Evolutionary conservation across 768 basidiomycete species (phyloP).

Genomic region (Ephemerocybe angulata): DNA sequence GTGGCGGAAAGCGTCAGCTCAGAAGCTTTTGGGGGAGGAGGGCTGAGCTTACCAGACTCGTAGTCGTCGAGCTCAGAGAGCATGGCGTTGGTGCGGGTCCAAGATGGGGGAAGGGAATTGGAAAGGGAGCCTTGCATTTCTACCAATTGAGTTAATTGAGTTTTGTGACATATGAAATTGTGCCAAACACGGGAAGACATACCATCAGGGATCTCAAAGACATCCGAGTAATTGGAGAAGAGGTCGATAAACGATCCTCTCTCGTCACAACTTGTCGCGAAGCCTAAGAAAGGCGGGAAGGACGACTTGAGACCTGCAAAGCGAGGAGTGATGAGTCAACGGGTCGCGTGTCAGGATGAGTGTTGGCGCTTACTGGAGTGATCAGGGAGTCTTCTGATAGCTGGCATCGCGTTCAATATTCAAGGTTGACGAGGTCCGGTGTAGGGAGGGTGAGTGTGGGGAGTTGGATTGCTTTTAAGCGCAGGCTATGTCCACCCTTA

Average conservation of each 20-base stretch:
- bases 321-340: not conserved
- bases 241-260: not conserved
- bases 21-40: not conserved
- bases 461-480: not conserved
- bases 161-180: not conserved
- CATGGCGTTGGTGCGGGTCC: conserved; percentile 22
- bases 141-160: conserved; percentile 9
- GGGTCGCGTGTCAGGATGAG: not conserved
- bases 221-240: not conserved
- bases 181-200: not conserved
- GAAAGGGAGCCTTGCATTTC: not conserved
- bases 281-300: not conserved
- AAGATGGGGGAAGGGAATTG: conserved; percentile 10
- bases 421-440: not conserved
- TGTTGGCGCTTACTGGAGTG: conserved; percentile 5
- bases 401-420: conserved; percentile 6
- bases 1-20: not conserved
- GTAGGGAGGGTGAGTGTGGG: not conserved
- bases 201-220: not conserved
- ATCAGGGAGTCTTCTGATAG: conserved; percentile 3
- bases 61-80: conserved; percentile 23
- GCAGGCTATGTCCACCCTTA: conserved; percentile 10
- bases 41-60: conserved; percentile 8
- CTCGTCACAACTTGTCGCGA: not conserved
- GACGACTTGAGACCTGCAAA: not conserved